A percentile compares a stretch with the other conserved stretches of the same genome.
These are phyloP conservation scores for Achaetomium macrosporum DNA, from an alignment of 2,329 filamentous ascomycete genomes.

Conservation along the genomic window DNA sequence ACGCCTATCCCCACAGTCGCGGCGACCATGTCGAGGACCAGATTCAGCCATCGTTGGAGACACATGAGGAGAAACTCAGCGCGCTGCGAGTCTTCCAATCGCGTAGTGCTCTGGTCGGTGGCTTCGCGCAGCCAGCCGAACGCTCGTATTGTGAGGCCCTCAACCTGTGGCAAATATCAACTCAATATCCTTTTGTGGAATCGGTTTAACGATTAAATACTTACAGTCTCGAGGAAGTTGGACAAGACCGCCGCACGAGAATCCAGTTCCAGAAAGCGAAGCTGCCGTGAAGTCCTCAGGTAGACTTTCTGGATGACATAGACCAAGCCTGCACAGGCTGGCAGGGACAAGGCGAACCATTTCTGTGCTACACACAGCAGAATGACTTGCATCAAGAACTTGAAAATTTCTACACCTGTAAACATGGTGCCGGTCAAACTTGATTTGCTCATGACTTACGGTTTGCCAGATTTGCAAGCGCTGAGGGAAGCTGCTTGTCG, in stretches of 20 bases:
- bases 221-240: constrained; percentile 36
- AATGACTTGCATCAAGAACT: constrained; percentile 37
- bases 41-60: constrained; percentile 47
- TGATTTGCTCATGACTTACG: background rate
- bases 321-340: constrained; percentile 33
- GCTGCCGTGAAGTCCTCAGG: constrained; percentile 50
- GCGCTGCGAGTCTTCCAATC: constrained; percentile 41
- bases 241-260: constrained; percentile 43
- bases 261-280: constrained; percentile 51
- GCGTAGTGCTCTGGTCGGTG: constrained; percentile 15
- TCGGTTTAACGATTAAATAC: no score
- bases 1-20: constrained; percentile 39
- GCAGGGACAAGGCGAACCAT: constrained; percentile 42
- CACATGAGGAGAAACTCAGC: constrained; percentile 46
- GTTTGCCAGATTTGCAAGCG: no score
- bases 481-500: constrained; percentile 22
- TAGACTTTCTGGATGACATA: constrained; percentile 47
- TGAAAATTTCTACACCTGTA: constrained; percentile 36
- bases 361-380: constrained; percentile 42
- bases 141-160: constrained; percentile 28
- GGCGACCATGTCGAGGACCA: constrained; percentile 46
- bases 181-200: no score
- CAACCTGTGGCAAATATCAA: constrained; percentile 12
- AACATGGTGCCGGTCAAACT: no score
- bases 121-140: constrained; percentile 27